Base-by-base conservation (phyloP, 23 red algal genomes). In the Gracilaria gracilis region DNA sequence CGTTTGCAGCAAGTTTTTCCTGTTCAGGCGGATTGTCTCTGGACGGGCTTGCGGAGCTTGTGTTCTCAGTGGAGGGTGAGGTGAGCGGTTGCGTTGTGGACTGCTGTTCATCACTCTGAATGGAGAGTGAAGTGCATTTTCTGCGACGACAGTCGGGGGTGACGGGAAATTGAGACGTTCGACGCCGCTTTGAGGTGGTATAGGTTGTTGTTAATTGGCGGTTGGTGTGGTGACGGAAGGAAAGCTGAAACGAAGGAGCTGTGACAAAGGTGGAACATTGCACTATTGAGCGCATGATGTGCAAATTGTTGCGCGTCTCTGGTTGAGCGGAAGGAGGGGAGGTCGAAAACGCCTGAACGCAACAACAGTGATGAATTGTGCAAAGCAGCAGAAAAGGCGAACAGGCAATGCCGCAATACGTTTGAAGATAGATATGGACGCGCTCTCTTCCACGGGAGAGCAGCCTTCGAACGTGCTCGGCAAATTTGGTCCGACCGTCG, bases 81-180 rank as follows among this genome's bases (percentile, higher is more conserved):
- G 36, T 75, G 23, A 44, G 28, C 17, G 69, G 69, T 19, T 32
- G 35, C 16, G 17, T 46, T 3, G 69, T 27, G 9, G 69, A 75
- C 39, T 75, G 16, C 69, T 75, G 69, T 40, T 46, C 69, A 47
- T 75, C 69, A 16, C n/a, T 75, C 19, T 40, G 69, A 46, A 75
- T 47, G 23, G 61, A 65, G 44, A 75, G 69, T 5, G 35, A 75
- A 17, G 69, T 75, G 36, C 36, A 25, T 75, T 19, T 75, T 31
- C 39, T 23, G 4, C 69, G 69, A 21, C 1, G 35, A 75, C 1
- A 75, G 35, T 46, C 16, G 23, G 69, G n/a, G 13, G 35, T 33
- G 6, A 75, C 19, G 15, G 12, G 35, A 17, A 71, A 36, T 40
- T 75, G 39, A 19, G 33, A 37, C 44, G 69, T 46, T 75, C 69